Percentiles rank a stretch among this genome's conserved stretches.
Evolutionary conservation across 305 asterid species (phyloP).

Genomic region (Salvia sclarea): DNA sequence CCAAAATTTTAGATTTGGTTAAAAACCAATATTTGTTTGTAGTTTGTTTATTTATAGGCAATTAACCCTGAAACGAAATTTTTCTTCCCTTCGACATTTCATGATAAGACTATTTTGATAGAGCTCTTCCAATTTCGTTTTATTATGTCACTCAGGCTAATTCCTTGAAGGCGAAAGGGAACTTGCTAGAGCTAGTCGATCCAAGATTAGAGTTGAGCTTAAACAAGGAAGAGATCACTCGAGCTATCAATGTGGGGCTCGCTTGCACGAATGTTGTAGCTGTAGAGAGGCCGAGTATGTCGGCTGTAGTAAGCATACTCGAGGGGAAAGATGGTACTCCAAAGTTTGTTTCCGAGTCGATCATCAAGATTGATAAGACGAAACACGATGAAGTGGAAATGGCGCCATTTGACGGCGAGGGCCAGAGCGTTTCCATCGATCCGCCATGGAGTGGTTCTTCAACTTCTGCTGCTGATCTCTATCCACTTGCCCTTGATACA

Average conservation of each 20-base stretch:
- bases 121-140: no score
- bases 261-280: conserved; percentile 54
- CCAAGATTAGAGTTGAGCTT: conserved; percentile 41
- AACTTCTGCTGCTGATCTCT: conserved; percentile 46
- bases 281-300: conserved; percentile 62
- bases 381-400: background rate
- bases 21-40: no score
- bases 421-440: conserved; percentile 42
- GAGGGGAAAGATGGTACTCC: conserved; percentile 43
- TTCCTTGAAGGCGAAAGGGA: conserved; percentile 43
- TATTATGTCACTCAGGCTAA: conserved; percentile 48
- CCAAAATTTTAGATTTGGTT: no score
- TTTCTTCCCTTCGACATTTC: no score
- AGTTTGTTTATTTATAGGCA: no score
- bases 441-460: conserved; percentile 50
- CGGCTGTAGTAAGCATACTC: conserved; percentile 62
- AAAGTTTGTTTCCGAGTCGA: conserved; percentile 26
- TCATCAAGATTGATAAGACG: conserved; percentile 13
- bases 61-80: no score
- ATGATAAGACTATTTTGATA: no score
- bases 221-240: conserved; percentile 41
- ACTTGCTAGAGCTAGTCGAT: conserved; percentile 56
- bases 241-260: conserved; percentile 47
- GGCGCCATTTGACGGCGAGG: conserved; percentile 11
- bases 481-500: conserved; percentile 41